Conservation (phyloP, 2,329 filamentous ascomycete species). For the Pyrenophora seminiperda region DNA sequence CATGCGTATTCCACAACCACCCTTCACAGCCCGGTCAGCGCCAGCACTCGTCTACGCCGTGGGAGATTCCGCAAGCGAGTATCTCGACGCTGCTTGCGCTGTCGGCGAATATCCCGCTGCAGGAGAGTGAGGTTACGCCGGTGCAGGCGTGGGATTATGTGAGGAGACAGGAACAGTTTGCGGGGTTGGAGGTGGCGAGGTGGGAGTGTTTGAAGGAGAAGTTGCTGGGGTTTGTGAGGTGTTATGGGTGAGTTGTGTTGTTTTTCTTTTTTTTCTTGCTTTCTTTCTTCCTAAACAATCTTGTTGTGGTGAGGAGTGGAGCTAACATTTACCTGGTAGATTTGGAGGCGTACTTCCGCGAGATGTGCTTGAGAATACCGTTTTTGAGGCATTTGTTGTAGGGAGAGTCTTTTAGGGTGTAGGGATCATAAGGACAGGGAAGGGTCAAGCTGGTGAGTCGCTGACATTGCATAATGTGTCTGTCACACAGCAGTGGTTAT, state of each 20-base stretch:
- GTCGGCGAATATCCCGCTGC: constrained; percentile 23
- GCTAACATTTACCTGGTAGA: too few species aligned
- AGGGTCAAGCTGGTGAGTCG: too few species aligned
- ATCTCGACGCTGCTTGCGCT: constrained; percentile 29
- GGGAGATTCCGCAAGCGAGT: constrained; percentile 23
- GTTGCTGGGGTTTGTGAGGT: constrained; percentile 35
- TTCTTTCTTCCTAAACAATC: too few species aligned
- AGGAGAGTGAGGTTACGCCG: constrained; percentile 41
- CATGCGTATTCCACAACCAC: constrained; percentile 33
- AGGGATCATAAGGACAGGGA: too few species aligned
- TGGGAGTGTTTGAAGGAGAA: constrained; percentile 33
- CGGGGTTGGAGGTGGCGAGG: constrained; percentile 18
- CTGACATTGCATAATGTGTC: too few species aligned
- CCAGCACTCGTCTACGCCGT: constrained; percentile 6
- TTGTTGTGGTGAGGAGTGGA: constrained; percentile 8
- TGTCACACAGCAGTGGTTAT: too few species aligned
- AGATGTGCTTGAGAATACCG: constrained; percentile 17
- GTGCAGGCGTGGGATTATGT: constrained; percentile 49
- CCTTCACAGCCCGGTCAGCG: constrained; percentile 12
- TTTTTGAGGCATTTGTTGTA: constrained; percentile 24
- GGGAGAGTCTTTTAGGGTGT: constrained; percentile 17
- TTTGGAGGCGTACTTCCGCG: constrained; percentile 29
- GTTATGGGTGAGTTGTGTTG: constrained; percentile 30
- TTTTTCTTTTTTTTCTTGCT: constrained; percentile 5
- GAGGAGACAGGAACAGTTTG: constrained; percentile 31